These are phyloP conservation scores for Nissolia schottii DNA, from an alignment of 306 rosid species.

Conservation along the genomic window DNA sequence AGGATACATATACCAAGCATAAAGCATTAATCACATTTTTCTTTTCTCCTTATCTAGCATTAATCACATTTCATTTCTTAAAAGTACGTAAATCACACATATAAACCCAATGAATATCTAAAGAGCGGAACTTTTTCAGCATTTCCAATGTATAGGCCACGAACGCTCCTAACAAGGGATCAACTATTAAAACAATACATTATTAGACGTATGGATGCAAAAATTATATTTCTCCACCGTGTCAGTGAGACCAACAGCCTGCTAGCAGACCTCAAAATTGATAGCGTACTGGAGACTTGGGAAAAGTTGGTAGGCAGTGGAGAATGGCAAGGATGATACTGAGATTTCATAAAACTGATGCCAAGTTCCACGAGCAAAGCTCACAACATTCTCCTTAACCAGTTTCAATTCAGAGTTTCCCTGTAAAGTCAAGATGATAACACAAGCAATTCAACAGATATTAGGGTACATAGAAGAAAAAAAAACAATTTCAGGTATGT, in stretches of 20 bases:
- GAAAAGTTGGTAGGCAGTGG: not conserved
- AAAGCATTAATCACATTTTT: not conserved
- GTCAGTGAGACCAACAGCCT: not conserved
- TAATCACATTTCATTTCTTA: not conserved
- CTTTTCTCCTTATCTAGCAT: too few species aligned
- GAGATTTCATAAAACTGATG: not conserved
- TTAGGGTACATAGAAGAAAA: not conserved
- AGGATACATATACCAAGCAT: not conserved
- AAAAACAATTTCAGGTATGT: not conserved
- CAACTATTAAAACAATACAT: not conserved
- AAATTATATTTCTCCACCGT: not conserved
- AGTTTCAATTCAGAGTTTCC: not conserved
- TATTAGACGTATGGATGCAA: not conserved
- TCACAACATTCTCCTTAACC: not conserved
- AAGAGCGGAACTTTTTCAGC: too few species aligned
- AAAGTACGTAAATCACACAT: not conserved
- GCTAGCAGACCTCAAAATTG: conserved; percentile 24
- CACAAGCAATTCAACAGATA: not conserved
- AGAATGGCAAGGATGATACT: not conserved
- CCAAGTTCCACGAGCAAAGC: not conserved
- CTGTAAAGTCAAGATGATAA: not conserved
- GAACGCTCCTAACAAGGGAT: not conserved
- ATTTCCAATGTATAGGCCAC: too few species aligned
- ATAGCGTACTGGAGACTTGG: not conserved
- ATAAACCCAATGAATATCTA: too few species aligned